Base-by-base conservation (phyloP, 1,284 basidiomycete genomes). In the Ustilago shanxiensis region DNA sequence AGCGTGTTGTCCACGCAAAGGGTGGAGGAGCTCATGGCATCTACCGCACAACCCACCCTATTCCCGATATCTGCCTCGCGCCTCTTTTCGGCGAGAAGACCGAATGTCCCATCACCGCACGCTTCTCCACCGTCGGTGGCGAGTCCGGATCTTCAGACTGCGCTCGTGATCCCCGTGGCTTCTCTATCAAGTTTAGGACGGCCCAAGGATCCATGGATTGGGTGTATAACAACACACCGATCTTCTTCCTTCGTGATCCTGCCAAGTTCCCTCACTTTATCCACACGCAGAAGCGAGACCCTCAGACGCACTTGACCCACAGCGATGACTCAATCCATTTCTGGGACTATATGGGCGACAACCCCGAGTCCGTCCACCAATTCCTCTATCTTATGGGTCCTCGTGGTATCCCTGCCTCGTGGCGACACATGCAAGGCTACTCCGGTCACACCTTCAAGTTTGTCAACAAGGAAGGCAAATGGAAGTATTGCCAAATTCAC, bases 1-100 rank as follows among this genome's bases (percentile, higher is more conserved):
- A 85, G 60, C 79, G 83, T 7, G 80, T 85, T 24, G 80, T 83
- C 37, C 80, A 82, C 45, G 80, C 80, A 55, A 80, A 80, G 64
- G 81, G 80, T 9, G 79, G 66, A 13, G 80, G 80, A 39, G 82
- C 82, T 11, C 82, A 83, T 54, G 80, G 82, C 20, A 44, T 65
- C 41, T 82, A 76, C 59, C 61, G 66, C 18, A 67, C 73, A 53
- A 83, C 81, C 8, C 71, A 80, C 52, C 67, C 70, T 11, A 80
- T 80, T 68, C 69, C 76, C 10, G 62, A 79, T 26, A 44, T 80
- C 18, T 71, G 66, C 41, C 26, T 66, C 4, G 77, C 79, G 53
- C 52, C 68, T 29, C 49, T 81, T 31, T 83, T 83, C 33, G 55
- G 50, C 26, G n/a, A 53, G 44, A 53, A 77, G 29, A 79, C 60